Evolutionary conservation across 306 rosid genomes (phyloP), one percentile per base, ranked within the genome.

Genomic region (Crotalaria pallida): DNA sequence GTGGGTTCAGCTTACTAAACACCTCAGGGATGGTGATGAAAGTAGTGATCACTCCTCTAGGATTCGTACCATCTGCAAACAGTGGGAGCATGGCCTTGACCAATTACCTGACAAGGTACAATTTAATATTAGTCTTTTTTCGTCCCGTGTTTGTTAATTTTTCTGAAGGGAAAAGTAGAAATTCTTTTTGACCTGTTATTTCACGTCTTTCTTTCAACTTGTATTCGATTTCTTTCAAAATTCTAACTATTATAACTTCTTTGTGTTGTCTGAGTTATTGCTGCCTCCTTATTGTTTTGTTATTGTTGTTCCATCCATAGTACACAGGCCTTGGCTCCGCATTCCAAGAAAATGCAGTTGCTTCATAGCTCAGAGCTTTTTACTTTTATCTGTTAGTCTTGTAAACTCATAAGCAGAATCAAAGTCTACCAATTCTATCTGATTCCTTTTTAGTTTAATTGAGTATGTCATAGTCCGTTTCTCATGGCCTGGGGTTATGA

Each of bases 21-120:
- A 55, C 85, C 88, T 86, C 59, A 77, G 74, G 58, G 85, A 84
- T 36, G 81, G 73, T 6, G 44, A 73, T 36, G 79, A 78, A 64
- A 47, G 29, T 61, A 73, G 87, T 52, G 29, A 59, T 49, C 78
- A 80, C 78, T 77, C 89, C 45, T 64, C 89, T 58, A 70, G 67
- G 40, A 74, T 86, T 67, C 64, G 31, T 24, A 21, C 72, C 44
- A 76, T 95, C n/a, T 79, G 84, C 58, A 80, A 83, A 45, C 78
- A 79, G 57, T 91, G 99, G 99, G 86, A 74, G 79, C 76, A 15
- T 60, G 87, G 86, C 52, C 86, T 95, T 67, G 87, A 89, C 38
- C 75, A 49, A 56, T 80, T 89, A 68, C 96, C 95, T 24, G 85
- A 84, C 51, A 82, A 91, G 97, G 99, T 92, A 86, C 76, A 41